Conservation (phyloP, 2,329 filamentous ascomycete genomes). For the Pezicula rhizophila region DNA sequence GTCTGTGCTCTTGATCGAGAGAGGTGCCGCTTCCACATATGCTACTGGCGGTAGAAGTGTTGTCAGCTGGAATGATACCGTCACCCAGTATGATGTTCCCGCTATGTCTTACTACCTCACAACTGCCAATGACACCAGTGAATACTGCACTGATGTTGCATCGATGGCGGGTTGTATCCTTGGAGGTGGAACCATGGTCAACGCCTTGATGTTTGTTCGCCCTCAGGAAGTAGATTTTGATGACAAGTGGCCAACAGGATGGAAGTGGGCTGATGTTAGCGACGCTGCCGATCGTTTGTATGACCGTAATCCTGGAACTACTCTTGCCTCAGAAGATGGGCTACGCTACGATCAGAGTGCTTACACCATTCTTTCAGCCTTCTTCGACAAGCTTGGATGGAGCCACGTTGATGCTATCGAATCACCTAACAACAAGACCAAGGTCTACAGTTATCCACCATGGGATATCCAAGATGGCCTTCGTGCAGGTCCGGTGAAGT, state of each 20-base stretch:
- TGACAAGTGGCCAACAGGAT: conserved; percentile 59
- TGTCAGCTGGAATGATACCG: conserved; percentile 16
- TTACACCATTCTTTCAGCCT: conserved; percentile 51
- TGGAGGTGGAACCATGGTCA: conserved; percentile 49
- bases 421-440: conserved; percentile 56
- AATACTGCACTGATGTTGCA: conserved; percentile 38
- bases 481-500: conserved; percentile 61
- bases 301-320: conserved; percentile 62
- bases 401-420: conserved; percentile 36
- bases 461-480: conserved; percentile 62
- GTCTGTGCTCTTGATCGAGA: conserved; percentile 37
- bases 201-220: conserved; percentile 61
- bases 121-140: conserved; percentile 48
- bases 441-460: conserved; percentile 54
- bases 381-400: conserved; percentile 43
- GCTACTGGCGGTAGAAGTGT: conserved; percentile 13
- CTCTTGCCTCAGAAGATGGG: conserved; percentile 57
- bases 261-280: conserved; percentile 58
- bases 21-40: conserved; percentile 13
- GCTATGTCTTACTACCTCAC: conserved; percentile 61
- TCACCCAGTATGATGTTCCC: conserved; percentile 65
- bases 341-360: conserved; percentile 59
- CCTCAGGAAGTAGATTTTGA: conserved; percentile 62
- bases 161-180: conserved; percentile 66
- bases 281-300: conserved; percentile 56